These are phyloP conservation scores for Phyllosticta citribraziliensis DNA, from an alignment of 2,329 filamentous ascomycete genomes.

Conservation along the genomic window DNA sequence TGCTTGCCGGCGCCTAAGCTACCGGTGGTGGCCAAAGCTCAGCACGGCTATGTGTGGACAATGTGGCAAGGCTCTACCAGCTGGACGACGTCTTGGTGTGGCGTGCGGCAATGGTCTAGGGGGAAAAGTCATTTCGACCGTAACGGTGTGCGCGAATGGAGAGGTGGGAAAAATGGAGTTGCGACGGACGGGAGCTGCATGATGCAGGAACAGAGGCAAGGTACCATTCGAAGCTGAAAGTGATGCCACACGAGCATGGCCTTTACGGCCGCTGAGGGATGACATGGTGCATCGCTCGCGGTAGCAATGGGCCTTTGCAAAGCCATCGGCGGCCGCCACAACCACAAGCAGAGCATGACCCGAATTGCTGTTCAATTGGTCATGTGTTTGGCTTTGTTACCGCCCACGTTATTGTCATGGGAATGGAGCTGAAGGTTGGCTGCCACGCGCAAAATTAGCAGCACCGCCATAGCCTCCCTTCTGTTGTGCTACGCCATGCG, in stretches of 20 bases:
- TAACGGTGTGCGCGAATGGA: not conserved
- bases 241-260: not conserved
- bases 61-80: not conserved
- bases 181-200: not conserved
- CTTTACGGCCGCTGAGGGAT: conserved; percentile 6
- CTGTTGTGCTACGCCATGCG: not conserved
- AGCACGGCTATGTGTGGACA: not conserved
- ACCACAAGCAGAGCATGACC: conserved; percentile 6
- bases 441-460: conserved; percentile 10
- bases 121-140: not conserved
- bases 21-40: not conserved
- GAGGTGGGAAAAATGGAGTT: not conserved
- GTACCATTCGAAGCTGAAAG: conserved; percentile 6
- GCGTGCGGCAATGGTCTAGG: not conserved
- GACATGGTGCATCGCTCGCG: conserved; percentile 6
- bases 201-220: not conserved
- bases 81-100: not conserved
- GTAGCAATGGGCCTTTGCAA: conserved; percentile 4
- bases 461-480: conserved; percentile 7
- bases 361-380: conserved; percentile 1
- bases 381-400: not conserved
- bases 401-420: conserved; percentile 8
- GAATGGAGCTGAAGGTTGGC: conserved; percentile 5
- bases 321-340: conserved; percentile 8
- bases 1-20: not conserved